phyloP scores from a whole-genome alignment of 108 stramenopile species.

The Parietichytrium sp. region DNA sequence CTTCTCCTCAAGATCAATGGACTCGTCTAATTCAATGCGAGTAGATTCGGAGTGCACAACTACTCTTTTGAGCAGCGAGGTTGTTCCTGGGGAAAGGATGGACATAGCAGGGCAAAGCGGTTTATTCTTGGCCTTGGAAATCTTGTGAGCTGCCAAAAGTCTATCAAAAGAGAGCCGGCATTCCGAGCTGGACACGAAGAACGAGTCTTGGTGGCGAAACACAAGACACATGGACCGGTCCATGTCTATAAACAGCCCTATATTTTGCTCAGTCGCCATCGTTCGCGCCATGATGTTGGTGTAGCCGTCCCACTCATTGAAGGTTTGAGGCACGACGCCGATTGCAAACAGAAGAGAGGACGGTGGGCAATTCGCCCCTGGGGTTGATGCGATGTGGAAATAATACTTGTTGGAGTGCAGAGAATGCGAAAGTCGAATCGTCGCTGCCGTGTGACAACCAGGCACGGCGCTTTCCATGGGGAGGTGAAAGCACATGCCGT shows the following conservation, averaged over 20 bases:
- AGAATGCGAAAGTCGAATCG: slow-evolving; percentile 11
- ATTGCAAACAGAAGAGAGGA: not conserved
- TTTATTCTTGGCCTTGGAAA: not conserved
- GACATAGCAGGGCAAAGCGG: slow-evolving; percentile 19
- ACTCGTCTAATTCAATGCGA: no score
- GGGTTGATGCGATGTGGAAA: slow-evolving; percentile 14
- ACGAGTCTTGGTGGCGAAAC: not conserved
- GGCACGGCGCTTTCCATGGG: not conserved
- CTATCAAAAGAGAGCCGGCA: not conserved
- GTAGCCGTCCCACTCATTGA: slow-evolving; percentile 13
- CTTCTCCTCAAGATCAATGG: no score
- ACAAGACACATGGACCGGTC: not conserved
- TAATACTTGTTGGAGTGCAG: not conserved
- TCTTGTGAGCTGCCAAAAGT: not conserved
- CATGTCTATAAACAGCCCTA: not conserved
- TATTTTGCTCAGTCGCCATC: not conserved
- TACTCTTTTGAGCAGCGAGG: not conserved
- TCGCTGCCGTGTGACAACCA: not conserved
- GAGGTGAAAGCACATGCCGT: slow-evolving; percentile 25
- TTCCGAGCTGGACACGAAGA: not conserved
- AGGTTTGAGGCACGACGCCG: not conserved
- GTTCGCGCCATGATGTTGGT: not conserved
- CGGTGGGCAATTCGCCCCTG: not conserved
- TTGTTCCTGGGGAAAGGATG: not conserved
- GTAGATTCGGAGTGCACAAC: not conserved